A percentile compares a stretch with the other conserved stretches of the same genome.
Conservation (phyloP, 2,329 filamentous ascomycete genomes). For the Aspergillus niger region DNA sequence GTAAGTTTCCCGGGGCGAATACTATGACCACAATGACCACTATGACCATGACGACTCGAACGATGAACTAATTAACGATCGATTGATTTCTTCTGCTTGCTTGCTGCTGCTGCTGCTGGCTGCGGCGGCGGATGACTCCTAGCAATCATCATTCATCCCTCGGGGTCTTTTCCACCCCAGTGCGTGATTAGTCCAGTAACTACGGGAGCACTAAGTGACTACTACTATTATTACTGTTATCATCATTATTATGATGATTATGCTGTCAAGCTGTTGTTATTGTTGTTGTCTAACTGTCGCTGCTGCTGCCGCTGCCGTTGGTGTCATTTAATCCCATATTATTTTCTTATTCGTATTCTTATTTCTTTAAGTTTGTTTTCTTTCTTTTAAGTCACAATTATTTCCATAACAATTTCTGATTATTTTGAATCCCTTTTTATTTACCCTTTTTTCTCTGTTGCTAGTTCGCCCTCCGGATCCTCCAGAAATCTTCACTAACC, state of each 20-base stretch:
- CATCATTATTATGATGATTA: no score
- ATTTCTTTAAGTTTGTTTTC: neutral
- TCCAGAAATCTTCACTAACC: neutral
- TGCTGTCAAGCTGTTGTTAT: no score
- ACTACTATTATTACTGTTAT: no score
- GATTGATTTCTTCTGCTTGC: no score
- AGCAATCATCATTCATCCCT: neutral
- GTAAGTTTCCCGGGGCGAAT: constrained; percentile 8
- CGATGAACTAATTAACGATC: no score
- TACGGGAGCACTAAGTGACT: no score
- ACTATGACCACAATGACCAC: constrained; percentile 1
- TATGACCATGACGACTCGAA: neutral
- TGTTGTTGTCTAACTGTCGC: no score
- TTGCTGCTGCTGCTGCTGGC: neutral
- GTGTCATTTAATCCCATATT: neutral
- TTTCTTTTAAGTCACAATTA: neutral
- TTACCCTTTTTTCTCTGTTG: neutral
- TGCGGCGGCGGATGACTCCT: neutral
- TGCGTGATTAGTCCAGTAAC: neutral
- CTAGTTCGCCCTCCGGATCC: neutral
- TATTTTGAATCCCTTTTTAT: neutral
- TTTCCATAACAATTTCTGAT: neutral
- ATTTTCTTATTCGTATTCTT: neutral
- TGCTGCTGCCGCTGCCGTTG: neutral
- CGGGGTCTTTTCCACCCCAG: no score